These are phyloP conservation scores for Phytophthora cryptogea DNA, from an alignment of 352 stramenopile species.

Conservation along the genomic window DNA sequence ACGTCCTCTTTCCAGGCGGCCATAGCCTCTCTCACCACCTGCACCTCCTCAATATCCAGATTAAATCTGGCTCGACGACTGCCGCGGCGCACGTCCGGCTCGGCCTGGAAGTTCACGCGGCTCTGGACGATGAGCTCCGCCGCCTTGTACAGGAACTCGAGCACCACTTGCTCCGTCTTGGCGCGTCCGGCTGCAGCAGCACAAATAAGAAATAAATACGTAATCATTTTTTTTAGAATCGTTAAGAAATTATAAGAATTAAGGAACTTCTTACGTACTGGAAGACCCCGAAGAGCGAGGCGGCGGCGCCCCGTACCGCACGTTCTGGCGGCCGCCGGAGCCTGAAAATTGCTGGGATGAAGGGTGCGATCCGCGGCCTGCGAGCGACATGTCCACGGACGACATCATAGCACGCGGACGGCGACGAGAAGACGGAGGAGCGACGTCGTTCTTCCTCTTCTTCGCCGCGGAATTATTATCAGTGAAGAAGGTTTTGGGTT, in stretches of 20 bases:
- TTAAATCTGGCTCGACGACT: slow-evolving; percentile 79
- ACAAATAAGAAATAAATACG: slow-evolving; percentile 6
- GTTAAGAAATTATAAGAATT: not conserved
- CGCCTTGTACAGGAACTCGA: slow-evolving; percentile 86
- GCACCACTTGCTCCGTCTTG: slow-evolving; percentile 86
- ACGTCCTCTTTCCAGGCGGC: slow-evolving; percentile 73
- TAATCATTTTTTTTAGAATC: not conserved
- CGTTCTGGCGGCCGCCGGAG: slow-evolving; percentile 6
- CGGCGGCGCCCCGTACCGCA: slow-evolving; percentile 20
- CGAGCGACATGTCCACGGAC: slow-evolving; percentile 12
- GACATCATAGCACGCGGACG: slow-evolving; percentile 26
- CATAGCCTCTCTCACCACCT: slow-evolving; percentile 70
- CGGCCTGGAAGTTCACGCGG: slow-evolving; percentile 68
- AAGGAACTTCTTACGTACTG: slow-evolving; percentile 1
- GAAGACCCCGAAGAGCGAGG: slow-evolving; percentile 16
- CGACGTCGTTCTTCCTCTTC: slow-evolving; percentile 7
- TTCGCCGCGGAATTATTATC: slow-evolving; percentile 15
- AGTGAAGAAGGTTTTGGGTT: slow-evolving; percentile 9
- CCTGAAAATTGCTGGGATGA: slow-evolving; percentile 7
- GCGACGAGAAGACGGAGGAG: not conserved
- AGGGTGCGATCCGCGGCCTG: slow-evolving; percentile 6
- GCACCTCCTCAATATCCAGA: slow-evolving; percentile 83
- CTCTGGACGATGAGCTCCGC: slow-evolving; percentile 85
- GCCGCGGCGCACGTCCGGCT: slow-evolving; percentile 45
- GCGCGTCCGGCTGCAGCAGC: slow-evolving; percentile 49